These are phyloP conservation scores for Fusarium vanettenii DNA, from an alignment of 2,329 filamentous ascomycete genomes.

Conservation along the genomic window DNA sequence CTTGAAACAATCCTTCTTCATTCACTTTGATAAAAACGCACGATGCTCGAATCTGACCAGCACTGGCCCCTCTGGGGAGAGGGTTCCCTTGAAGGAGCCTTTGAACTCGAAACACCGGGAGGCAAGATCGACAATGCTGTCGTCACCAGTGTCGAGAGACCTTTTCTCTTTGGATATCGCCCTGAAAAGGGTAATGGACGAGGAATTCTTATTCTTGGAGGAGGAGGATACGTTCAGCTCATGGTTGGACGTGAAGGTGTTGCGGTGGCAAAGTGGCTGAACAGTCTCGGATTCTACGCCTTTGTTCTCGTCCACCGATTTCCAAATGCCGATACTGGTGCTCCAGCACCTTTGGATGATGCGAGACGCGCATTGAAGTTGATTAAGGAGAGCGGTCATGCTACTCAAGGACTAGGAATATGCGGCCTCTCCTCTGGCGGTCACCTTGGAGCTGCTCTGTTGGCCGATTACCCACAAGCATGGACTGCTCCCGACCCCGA, in stretches of 20 bases:
- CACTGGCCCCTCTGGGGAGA: conserved; percentile 30
- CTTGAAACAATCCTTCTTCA: neutral
- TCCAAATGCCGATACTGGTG: conserved; percentile 17
- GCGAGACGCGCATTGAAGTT: conserved; percentile 35
- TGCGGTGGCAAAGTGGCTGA: conserved; percentile 36
- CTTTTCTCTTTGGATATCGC: conserved; percentile 34
- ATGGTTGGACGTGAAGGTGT: conserved; percentile 39
- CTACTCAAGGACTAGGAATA: conserved; percentile 24
- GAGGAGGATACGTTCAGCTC: conserved; percentile 36
- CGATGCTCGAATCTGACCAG: conserved; percentile 27
- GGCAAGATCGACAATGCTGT: conserved; percentile 25
- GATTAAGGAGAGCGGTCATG: conserved; percentile 21
- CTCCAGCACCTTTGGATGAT: conserved; percentile 36
- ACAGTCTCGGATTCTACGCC: conserved; percentile 34
- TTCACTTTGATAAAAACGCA: accelerated
- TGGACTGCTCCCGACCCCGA: conserved; percentile 31
- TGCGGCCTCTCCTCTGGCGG: conserved; percentile 40
- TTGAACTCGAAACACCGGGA: conserved; percentile 18
- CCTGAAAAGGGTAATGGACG: conserved; percentile 30
- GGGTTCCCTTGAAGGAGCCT: conserved; percentile 21
- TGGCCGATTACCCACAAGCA: conserved; percentile 31
- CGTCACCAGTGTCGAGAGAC: conserved; percentile 26
- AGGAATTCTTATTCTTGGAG: conserved; percentile 30
- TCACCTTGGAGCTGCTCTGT: conserved; percentile 34
- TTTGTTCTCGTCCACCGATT: conserved; percentile 42